These are phyloP conservation scores for Rhodotorula taiwanensis DNA, from an alignment of 768 basidiomycete genomes.

Conservation along the genomic window DNA sequence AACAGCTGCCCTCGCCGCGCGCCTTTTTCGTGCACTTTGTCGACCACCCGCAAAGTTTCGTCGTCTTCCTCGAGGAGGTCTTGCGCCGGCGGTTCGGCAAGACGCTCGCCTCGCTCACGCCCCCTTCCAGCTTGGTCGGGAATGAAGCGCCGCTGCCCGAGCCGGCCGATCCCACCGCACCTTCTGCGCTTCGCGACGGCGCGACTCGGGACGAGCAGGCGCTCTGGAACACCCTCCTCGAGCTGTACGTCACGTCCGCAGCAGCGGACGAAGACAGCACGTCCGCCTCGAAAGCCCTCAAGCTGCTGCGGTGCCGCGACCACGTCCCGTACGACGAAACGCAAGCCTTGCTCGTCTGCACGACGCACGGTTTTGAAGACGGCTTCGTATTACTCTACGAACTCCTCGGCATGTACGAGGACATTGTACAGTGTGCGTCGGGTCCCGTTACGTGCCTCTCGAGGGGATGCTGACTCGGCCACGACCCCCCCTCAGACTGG, in stretches of 20 bases:
- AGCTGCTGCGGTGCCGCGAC: slow-evolving; percentile 54
- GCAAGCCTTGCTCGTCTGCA: slow-evolving; percentile 92
- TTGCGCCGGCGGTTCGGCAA: slow-evolving; percentile 66
- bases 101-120: slow-evolving; percentile 27
- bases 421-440: slow-evolving; percentile 84
- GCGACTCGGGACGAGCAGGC: slow-evolving; percentile 64
- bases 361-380: slow-evolving; percentile 67
- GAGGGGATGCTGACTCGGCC: not conserved
- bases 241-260: slow-evolving; percentile 62
- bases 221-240: slow-evolving; percentile 91
- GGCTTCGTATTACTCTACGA: slow-evolving; percentile 91
- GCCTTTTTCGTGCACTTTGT: slow-evolving; percentile 92
- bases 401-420: slow-evolving; percentile 89
- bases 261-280: not conserved
- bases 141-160: slow-evolving; percentile 35
- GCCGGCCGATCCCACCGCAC: not conserved
- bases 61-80: slow-evolving; percentile 80
- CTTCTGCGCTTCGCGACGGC: slow-evolving; percentile 1
- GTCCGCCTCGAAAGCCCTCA: slow-evolving; percentile 59
- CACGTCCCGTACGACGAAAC: slow-evolving; percentile 70
- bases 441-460: not conserved
- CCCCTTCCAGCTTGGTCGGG: slow-evolving; percentile 20
- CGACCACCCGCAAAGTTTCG: slow-evolving; percentile 74
- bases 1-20: slow-evolving; percentile 42
- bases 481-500: slow-evolving; percentile 6